Evolutionary conservation across 805 yeast species (phyloP), one percentile per base, ranked within the genome.

Genomic region (Ogataea corticis): DNA sequence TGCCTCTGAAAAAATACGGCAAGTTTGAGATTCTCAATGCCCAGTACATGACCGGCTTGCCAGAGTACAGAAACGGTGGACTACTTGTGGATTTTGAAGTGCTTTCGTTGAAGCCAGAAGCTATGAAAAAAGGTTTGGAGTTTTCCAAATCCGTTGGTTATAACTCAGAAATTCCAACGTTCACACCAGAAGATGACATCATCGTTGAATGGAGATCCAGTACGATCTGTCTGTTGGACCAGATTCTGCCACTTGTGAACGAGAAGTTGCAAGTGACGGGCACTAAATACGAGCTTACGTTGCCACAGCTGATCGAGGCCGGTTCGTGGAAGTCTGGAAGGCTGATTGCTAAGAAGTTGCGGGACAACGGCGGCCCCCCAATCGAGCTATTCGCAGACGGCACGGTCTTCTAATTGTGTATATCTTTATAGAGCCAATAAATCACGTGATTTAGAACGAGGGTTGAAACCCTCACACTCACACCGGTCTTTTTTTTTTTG

Each of bases 241-340:
- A 67, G 49, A 58, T 82, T 3, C 64, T 81, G 16, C 80, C 79
- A 11, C 48, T 75, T 41, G 75, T 81, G 31, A 82, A 82, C 51
- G 65, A 71, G 23, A 66, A 68, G 41, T 57, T 81, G 40, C 63
- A 61, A 0, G 65, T 67, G 27, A 52, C 46, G 9, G 59, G 58
- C 15, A 61, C 67, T 5, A 48, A 54, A 9, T 62, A 51, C 41
- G 65, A 66, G 37, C 56, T 82, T 37, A 51, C 61, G 7, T 59
- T 82, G 34, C 82, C 86, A 1, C 87, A 82, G 58, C 57, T 82
- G 45, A 76, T 82, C 38, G 87, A 82, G 52, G 86, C 87, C 2
- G 87, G 87, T 0, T 73, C 80, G 25, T 82, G 87, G 87, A 77
- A 75, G 50, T 76, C 83, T 2, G 87, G 87, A 1, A 67, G 87